Evolutionary conservation across 192 early-diverging fungal genomes (phyloP), one percentile per base, ranked within the genome.

Genomic region (Coemansia sp.): DNA sequence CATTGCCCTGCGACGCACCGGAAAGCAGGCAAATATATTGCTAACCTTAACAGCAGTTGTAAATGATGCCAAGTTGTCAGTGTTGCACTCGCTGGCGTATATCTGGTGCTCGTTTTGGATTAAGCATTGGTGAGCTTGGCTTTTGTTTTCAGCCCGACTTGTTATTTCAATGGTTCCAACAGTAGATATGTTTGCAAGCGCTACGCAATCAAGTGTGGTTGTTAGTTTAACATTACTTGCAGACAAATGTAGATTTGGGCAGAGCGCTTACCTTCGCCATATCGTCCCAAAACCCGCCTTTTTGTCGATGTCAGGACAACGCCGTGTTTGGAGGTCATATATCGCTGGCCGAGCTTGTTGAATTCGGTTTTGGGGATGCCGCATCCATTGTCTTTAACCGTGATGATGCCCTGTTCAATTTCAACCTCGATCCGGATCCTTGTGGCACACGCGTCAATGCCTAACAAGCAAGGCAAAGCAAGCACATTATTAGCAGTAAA

Each of bases 141-240:
- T 35, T 16, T 55, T 42, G 24, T 22, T 46, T 1, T 10, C 23
- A 16, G 21, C 27, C 52, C 44, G 55, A 31, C 65, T 72, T 52
- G 49, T 33, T n/a, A 72, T 32, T 5, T 68, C 58, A 31, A 78
- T 57, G 2, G 51, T 23, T 6, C 65, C 69, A 38, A 78, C 32
- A n/a, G 46, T 60, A 2, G 76, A 78, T 19, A 78, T 71, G 47
- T 53, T 71, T 24, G 75, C 75, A 40, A 78, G 49, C 0, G 76
- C 69, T 76, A 62, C 11, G 31, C 9, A 5, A 49, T 19, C 10
- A 31, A 8, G 35, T n/a, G 35, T 40, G 12, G 10, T 27, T 56
- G 7, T 50, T 52, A 52, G 50, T 52, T 9, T 7, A 10, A 22
- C 3, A 19, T 8, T 16, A n/a, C 18, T 44, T 50, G 16, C 16